Percentiles rank a stretch among this genome's conserved stretches.
Evolutionary conservation across 1,284 basidiomycete species (phyloP).

Genomic region (Boletus semigastroideus): DNA sequence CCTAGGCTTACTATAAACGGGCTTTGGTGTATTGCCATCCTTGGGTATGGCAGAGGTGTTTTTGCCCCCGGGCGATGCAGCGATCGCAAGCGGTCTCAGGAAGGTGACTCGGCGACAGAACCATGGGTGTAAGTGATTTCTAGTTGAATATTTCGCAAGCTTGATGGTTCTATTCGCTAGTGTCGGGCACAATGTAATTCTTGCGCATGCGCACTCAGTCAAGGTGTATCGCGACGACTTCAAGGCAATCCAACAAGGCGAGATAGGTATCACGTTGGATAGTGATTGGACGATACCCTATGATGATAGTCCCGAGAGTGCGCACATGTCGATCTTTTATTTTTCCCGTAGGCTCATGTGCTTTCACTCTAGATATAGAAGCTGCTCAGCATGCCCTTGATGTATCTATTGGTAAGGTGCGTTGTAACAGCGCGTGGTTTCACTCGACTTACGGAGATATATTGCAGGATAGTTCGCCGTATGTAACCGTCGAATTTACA

Average conservation of each 20-base stretch:
- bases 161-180: slow-evolving; percentile 35
- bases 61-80: slow-evolving; percentile 71
- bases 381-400: slow-evolving; percentile 39
- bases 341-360: neutral
- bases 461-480: neutral
- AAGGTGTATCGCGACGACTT: slow-evolving; percentile 65
- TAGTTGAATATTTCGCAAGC: slow-evolving; percentile 3
- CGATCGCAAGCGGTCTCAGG: slow-evolving; percentile 51
- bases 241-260: slow-evolving; percentile 53
- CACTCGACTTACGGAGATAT: slow-evolving; percentile 1
- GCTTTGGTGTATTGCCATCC: slow-evolving; percentile 70
- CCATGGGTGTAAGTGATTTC: slow-evolving; percentile 64
- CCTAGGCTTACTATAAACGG: slow-evolving; percentile 70
- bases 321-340: slow-evolving; percentile 17
- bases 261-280: slow-evolving; percentile 76
- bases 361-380: slow-evolving; percentile 46
- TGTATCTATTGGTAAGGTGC: slow-evolving; percentile 49
- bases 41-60: slow-evolving; percentile 65
- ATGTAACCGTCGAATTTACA: neutral
- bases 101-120: slow-evolving; percentile 64
- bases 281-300: slow-evolving; percentile 68
- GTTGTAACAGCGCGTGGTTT: neutral
- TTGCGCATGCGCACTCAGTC: slow-evolving; percentile 67
- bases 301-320: slow-evolving; percentile 63
- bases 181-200: slow-evolving; percentile 66